Percentiles rank a stretch among this genome's conserved stretches.
Conservation (phyloP, 257 asterid species). For the Salvia hispanica region DNA sequence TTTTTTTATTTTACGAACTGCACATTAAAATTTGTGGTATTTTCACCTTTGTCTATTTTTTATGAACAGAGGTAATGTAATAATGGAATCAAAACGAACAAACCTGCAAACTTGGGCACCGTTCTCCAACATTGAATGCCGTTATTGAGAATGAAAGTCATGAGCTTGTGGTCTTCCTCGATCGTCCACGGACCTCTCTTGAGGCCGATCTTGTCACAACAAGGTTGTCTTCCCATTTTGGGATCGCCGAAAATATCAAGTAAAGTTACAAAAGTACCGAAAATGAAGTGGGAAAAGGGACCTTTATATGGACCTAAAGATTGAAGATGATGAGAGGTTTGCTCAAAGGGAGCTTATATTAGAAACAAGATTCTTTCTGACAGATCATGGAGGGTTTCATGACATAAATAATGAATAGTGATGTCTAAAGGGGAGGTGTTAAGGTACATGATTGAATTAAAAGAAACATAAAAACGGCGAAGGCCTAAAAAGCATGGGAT, state of each 20-base stretch:
- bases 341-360: slow-evolving; percentile 34
- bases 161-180: slow-evolving; percentile 68
- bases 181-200: slow-evolving; percentile 80
- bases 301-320: background rate
- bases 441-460: slow-evolving; percentile 42
- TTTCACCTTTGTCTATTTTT: too few species aligned
- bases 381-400: slow-evolving; percentile 34
- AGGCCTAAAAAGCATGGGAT: slow-evolving; percentile 40
- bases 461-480: slow-evolving; percentile 33
- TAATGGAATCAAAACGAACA: background rate
- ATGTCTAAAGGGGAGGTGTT: slow-evolving; percentile 34
- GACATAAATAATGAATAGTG: slow-evolving; percentile 40
- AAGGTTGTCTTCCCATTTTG: slow-evolving; percentile 73
- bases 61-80: too few species aligned
- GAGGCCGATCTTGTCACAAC: slow-evolving; percentile 66
- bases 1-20: too few species aligned
- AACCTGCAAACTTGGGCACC: slow-evolving; percentile 76
- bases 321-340: slow-evolving; percentile 8
- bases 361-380: slow-evolving; percentile 40
- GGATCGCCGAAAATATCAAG: background rate
- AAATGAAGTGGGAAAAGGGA: background rate
- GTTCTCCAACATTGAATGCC: slow-evolving; percentile 72
- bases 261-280: background rate
- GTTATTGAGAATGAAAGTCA: slow-evolving; percentile 50
- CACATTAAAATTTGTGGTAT: too few species aligned